Conservation (phyloP, 2,329 filamentous ascomycete genomes). For the Diplodia scrobiculata region DNA sequence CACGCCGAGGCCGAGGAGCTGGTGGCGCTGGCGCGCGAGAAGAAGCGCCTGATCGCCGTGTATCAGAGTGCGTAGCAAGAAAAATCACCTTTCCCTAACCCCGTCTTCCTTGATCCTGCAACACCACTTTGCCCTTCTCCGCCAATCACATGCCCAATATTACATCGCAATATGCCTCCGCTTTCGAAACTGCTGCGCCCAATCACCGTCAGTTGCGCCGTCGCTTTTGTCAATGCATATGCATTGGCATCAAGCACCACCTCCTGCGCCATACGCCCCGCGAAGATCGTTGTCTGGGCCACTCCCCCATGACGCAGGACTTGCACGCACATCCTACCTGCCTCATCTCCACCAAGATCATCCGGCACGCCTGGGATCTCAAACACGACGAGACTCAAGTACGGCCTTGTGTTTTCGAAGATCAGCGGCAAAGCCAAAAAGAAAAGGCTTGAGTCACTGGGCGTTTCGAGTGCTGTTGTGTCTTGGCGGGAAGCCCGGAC, state of each 20-base stretch:
- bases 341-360: slow-evolving; percentile 1
- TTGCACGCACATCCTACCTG: not conserved
- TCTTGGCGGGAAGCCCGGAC: slow-evolving; percentile 4
- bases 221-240: not conserved
- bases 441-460: slow-evolving; percentile 25
- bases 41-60: slow-evolving; percentile 49
- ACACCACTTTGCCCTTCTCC: not conserved
- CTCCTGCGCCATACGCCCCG: not conserved
- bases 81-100: not conserved
- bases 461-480: slow-evolving; percentile 23
- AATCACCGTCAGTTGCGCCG: not conserved
- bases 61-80: slow-evolving; percentile 44
- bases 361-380: not conserved
- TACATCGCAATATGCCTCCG: not conserved
- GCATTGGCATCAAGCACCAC: not conserved
- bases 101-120: not conserved
- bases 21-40: slow-evolving; percentile 45
- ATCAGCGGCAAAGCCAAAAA: not conserved
- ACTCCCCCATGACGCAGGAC: not conserved
- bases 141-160: not conserved
- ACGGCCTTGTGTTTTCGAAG: not conserved
- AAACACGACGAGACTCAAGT: not conserved
- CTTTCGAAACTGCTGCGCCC: not conserved
- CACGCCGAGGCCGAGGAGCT: slow-evolving; percentile 67
- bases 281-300: not conserved